Conservation (phyloP, 805 yeast species). For the Saccharomycopsis microspora region DNA sequence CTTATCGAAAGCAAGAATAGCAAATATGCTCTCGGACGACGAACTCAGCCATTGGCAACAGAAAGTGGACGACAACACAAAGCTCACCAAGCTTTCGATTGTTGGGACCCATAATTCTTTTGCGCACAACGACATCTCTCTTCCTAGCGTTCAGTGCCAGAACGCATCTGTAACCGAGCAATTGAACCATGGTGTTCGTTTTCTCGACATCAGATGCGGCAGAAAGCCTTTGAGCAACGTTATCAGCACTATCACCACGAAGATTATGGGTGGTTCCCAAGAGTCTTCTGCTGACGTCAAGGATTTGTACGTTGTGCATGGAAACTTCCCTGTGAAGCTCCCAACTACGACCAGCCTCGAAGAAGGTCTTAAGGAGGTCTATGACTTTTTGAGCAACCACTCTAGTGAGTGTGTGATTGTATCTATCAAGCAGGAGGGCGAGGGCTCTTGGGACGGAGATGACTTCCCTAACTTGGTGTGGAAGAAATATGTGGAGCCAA, state of each 20-base stretch:
- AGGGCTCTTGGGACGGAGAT: constrained; percentile 55
- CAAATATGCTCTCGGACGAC: constrained; percentile 6
- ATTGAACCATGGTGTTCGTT: constrained; percentile 63
- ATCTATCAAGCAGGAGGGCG: constrained; percentile 67
- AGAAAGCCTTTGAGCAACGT: constrained; percentile 42
- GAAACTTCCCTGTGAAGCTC: constrained; percentile 61
- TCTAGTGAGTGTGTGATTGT: constrained; percentile 51
- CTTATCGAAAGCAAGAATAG: constrained; percentile 2
- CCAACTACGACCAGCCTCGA: constrained; percentile 43
- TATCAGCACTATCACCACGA: constrained; percentile 21
- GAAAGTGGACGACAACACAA: constrained; percentile 38
- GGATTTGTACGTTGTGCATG: constrained; percentile 59
- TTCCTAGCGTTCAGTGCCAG: constrained; percentile 74
- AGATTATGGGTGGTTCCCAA: constrained; percentile 1
- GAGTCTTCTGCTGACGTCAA: constrained; percentile 26
- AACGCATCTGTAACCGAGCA: constrained; percentile 48
- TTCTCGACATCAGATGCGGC: constrained; percentile 57
- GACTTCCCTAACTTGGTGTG: constrained; percentile 56
- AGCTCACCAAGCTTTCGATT: constrained; percentile 42
- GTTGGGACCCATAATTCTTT: constrained; percentile 87
- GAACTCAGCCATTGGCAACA: constrained; percentile 36
- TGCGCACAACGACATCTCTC: constrained; percentile 49
- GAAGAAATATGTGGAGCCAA: constrained; percentile 39
- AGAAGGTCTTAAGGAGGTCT: constrained; percentile 45
- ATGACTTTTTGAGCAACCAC: constrained; percentile 40